These are phyloP conservation scores for Lophiostoma macrostomum DNA, from an alignment of 495 filamentous ascomycete species.

Conservation along the genomic window DNA sequence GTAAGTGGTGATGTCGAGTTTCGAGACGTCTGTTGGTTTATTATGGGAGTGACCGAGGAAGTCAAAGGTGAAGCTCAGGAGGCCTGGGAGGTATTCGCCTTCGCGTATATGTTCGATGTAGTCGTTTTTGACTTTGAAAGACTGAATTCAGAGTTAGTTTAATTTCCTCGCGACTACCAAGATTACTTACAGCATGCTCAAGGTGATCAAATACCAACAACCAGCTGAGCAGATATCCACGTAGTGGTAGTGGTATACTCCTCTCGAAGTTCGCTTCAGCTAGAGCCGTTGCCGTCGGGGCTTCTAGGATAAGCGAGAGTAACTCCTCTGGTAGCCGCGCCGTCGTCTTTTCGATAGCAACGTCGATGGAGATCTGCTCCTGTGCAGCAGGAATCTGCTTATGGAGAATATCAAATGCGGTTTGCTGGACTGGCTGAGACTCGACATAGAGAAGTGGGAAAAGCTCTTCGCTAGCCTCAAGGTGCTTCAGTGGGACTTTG, in stretches of 20 bases:
- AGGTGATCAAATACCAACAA: constrained; percentile 87
- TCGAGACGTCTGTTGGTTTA: constrained; percentile 65
- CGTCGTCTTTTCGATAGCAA: constrained; percentile 67
- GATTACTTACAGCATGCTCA: constrained; percentile 58
- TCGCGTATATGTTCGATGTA: constrained; percentile 76
- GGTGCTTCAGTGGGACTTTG: constrained; percentile 52
- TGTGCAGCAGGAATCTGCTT: constrained; percentile 69
- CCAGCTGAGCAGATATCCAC: constrained; percentile 89
- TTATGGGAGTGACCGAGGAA: constrained; percentile 71
- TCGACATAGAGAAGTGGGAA: constrained; percentile 73
- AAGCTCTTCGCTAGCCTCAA: constrained; percentile 55
- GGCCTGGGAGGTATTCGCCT: constrained; percentile 61
- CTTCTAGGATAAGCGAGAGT: constrained; percentile 48
- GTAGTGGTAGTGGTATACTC: constrained; percentile 51
- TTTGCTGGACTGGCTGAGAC: constrained; percentile 69
- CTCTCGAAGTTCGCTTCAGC: constrained; percentile 46
- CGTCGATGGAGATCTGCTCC: constrained; percentile 79
- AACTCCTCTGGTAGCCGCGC: constrained; percentile 52
- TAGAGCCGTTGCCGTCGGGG: constrained; percentile 43
- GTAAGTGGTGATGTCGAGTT: constrained; percentile 67
- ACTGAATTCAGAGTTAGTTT: constrained; percentile 41
- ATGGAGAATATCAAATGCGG: constrained; percentile 79
- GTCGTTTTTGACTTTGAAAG: constrained; percentile 72
- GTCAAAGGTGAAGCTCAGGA: constrained; percentile 77
- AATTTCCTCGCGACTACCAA: neutral